Percentiles rank a stretch among this genome's conserved stretches.
Evolutionary conservation across 1,139 yeast species (phyloP).

Genomic region (Taphrina flavorubra): DNA sequence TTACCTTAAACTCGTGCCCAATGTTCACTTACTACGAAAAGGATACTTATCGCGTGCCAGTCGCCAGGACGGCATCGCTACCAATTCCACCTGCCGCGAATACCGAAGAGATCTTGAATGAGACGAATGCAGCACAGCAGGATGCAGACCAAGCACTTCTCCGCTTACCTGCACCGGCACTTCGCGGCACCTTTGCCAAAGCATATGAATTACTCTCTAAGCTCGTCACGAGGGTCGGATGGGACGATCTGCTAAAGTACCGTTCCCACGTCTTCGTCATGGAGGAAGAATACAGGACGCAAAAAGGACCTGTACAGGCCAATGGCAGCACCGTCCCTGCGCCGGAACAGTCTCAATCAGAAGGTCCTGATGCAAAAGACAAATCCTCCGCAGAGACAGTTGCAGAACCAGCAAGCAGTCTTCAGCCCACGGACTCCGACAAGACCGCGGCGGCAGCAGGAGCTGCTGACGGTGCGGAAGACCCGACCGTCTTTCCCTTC

Average conservation of each 20-base stretch:
- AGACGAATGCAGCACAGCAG: slow-evolving; percentile 43
- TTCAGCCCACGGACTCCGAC: slow-evolving; percentile 16
- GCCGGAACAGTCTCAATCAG: neutral
- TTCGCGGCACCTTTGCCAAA: slow-evolving; percentile 76
- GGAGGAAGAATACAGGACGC: slow-evolving; percentile 79
- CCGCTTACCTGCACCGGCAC: slow-evolving; percentile 74
- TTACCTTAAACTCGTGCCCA: slow-evolving; percentile 88
- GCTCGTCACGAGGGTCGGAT: slow-evolving; percentile 74
- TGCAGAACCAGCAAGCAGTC: slow-evolving; percentile 25
- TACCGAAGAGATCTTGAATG: slow-evolving; percentile 57
- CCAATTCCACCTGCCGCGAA: slow-evolving; percentile 80
- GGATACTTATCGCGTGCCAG: slow-evolving; percentile 60
- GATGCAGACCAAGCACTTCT: slow-evolving; percentile 69
- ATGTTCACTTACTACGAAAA: slow-evolving; percentile 77
- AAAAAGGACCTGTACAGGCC: slow-evolving; percentile 46
- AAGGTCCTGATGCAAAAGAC: neutral
- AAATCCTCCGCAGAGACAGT: neutral
- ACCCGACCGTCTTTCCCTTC: slow-evolving; percentile 52
- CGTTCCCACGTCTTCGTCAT: slow-evolving; percentile 89
- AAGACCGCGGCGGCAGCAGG: neutral
- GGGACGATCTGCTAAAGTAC: slow-evolving; percentile 82
- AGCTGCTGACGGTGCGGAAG: slow-evolving; percentile 21
- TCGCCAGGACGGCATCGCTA: slow-evolving; percentile 70
- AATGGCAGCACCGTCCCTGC: slow-evolving; percentile 14
- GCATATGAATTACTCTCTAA: slow-evolving; percentile 80